These are phyloP conservation scores for Aureobasidium melanogenum DNA, from an alignment of 2,329 filamentous ascomycete genomes.

Conservation along the genomic window DNA sequence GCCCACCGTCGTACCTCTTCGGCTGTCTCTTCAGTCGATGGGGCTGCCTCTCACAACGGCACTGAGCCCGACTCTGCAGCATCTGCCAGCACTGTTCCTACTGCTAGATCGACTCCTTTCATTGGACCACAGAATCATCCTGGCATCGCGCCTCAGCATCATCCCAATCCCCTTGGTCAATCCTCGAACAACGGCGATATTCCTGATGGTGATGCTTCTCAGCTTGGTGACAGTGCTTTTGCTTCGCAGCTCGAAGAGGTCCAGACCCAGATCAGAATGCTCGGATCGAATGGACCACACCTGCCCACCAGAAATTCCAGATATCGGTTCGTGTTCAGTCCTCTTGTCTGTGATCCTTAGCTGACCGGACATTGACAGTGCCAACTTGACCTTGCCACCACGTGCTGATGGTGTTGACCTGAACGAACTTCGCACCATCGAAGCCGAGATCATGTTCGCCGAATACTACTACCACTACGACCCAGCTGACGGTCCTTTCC, in stretches of 20 bases:
- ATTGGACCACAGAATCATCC: background rate
- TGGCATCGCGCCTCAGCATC: background rate
- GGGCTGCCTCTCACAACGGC: background rate
- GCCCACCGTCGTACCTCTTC: background rate
- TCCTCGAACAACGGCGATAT: background rate
- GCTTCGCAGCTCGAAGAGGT: background rate
- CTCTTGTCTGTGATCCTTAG: too few species aligned
- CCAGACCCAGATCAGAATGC: background rate
- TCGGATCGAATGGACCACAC: background rate
- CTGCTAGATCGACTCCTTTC: background rate
- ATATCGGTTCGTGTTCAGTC: background rate
- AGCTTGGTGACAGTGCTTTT: background rate
- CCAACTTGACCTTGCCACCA: background rate
- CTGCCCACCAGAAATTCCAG: background rate
- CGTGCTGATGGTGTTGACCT: background rate
- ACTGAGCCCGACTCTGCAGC: background rate
- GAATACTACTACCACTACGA: background rate
- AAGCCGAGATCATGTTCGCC: background rate
- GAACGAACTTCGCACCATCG: background rate
- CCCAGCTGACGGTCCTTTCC: background rate
- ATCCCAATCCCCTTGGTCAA: background rate
- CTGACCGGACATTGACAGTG: background rate
- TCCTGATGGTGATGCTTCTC: background rate
- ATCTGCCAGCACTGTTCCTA: background rate
- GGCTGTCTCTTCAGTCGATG: background rate